Evolutionary conservation across 306 rosid genomes (phyloP).

Genomic region (Quercus alba): DNA sequence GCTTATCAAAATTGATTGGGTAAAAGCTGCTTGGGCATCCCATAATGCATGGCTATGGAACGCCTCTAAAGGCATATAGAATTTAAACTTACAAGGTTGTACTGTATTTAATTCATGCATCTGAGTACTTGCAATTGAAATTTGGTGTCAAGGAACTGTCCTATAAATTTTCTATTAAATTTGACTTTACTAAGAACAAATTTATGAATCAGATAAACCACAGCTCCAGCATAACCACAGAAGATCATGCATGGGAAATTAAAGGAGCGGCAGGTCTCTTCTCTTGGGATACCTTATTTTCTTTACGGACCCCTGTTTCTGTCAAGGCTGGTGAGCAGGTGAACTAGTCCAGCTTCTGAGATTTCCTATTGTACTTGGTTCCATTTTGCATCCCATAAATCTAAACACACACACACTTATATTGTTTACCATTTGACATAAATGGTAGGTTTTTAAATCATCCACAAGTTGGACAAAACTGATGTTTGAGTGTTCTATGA

Average conservation of each 20-base stretch:
- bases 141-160: background rate
- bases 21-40: background rate
- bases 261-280: slow-evolving; percentile 93
- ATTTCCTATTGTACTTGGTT: background rate
- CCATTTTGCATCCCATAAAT: background rate
- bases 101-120: background rate
- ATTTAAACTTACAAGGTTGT: background rate
- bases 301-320: slow-evolving; percentile 72
- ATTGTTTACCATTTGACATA: background rate
- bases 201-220: slow-evolving; percentile 72
- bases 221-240: slow-evolving; percentile 65
- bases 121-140: background rate
- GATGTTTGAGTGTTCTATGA: background rate
- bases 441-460: background rate
- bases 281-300: slow-evolving; percentile 83
- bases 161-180: background rate
- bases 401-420: background rate
- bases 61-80: background rate
- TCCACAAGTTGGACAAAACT: background rate
- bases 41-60: background rate
- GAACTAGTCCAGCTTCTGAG: slow-evolving; percentile 3
- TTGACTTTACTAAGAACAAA: slow-evolving; percentile 12
- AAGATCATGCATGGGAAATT: slow-evolving; percentile 77
- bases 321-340: slow-evolving; percentile 96
- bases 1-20: background rate